Base-by-base conservation (phyloP, 768 basidiomycete species). In the Botryobasidium botryosum region DNA sequence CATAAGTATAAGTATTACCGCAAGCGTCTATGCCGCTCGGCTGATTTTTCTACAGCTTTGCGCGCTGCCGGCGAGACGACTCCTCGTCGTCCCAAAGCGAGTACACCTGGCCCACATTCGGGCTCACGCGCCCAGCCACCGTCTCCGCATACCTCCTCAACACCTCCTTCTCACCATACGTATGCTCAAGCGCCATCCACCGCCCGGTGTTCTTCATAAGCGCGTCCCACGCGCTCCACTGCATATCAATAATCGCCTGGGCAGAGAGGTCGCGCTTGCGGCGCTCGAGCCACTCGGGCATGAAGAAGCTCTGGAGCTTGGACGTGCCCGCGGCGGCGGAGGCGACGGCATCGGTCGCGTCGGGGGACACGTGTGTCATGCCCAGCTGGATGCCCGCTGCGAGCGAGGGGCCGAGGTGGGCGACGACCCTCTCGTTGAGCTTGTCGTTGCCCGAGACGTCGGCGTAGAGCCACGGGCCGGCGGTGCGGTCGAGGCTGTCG, bases 281-380 rank as follows among this genome's bases (percentile, higher is more conserved):
- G 18, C 67, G 61, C 35, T 68, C 63, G 2, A 80, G 62, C 79
- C 79, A 80, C 56, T 77, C 74, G 2, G 68, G 67, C 74, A 74
- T 77, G 59, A 80, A 80, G 55, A 80, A 80, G 12, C 59, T 58
- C 50, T 77, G 75, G 8, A 68, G 47, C 8, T 47, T 44, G 6
- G 46, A 18, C 15, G 23, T 3, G n/a, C 32, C 40, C 29, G 40
- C 23, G 18, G 21, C 32, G 31, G 44, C 5, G 15, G 35, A 8
- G 6, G 28, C 45, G 42, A 33, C 28, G 28, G 41, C 28, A 5
- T 17, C 46, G 18, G 12, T 46, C 17, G 45, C 17, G n/a, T 45
- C 33, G 44, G 21, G 18, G 23, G 32, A 12, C 17, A 33, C 28
- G 40, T 46, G 36, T 17, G 45, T 43, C 45, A 46, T 46, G 25